Evolutionary conservation across 2,329 filamentous ascomycete genomes (phyloP).

Genomic region (Cladophialophora chaetospira): DNA sequence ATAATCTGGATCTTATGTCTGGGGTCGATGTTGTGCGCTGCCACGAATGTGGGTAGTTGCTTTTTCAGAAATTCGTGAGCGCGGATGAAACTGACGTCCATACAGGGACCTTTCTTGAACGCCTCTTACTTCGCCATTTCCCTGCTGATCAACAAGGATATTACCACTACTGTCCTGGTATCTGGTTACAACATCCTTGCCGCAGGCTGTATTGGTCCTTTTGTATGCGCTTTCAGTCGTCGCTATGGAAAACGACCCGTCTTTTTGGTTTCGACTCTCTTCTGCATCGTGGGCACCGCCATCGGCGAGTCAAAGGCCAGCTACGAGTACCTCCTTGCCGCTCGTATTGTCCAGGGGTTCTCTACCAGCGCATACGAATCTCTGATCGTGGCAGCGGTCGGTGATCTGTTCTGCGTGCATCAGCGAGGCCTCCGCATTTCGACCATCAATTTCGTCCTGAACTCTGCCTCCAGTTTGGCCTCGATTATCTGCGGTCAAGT

Average conservation of each 20-base stretch:
- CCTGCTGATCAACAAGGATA: conserved; percentile 13
- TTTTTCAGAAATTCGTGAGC: not conserved
- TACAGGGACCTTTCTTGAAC: conserved; percentile 10
- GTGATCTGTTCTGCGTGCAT: conserved; percentile 43
- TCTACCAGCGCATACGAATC: conserved; percentile 52
- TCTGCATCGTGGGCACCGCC: conserved; percentile 41
- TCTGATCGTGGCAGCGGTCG: conserved; percentile 50
- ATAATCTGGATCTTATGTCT: conserved; percentile 15
- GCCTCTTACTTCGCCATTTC: conserved; percentile 15
- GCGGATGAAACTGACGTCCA: not conserved
- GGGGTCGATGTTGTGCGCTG: conserved; percentile 12
- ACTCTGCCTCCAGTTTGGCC: conserved; percentile 29
- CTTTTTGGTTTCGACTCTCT: conserved; percentile 34
- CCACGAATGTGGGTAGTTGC: conserved; percentile 11
- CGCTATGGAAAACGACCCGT: conserved; percentile 42
- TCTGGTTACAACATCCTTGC: conserved; percentile 22
- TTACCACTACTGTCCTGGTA: conserved; percentile 18
- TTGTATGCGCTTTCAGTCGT: conserved; percentile 43
- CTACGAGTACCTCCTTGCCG: conserved; percentile 51
- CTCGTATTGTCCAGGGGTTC: conserved; percentile 51
- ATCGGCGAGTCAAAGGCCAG: conserved; percentile 49
- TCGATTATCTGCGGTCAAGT: conserved; percentile 39
- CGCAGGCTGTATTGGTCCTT: conserved; percentile 15
- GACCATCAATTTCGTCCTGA: conserved; percentile 19
- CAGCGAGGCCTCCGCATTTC: conserved; percentile 24